These are phyloP conservation scores for Aspergillus fijiensis DNA, from an alignment of 2,329 filamentous ascomycete genomes.

Conservation along the genomic window DNA sequence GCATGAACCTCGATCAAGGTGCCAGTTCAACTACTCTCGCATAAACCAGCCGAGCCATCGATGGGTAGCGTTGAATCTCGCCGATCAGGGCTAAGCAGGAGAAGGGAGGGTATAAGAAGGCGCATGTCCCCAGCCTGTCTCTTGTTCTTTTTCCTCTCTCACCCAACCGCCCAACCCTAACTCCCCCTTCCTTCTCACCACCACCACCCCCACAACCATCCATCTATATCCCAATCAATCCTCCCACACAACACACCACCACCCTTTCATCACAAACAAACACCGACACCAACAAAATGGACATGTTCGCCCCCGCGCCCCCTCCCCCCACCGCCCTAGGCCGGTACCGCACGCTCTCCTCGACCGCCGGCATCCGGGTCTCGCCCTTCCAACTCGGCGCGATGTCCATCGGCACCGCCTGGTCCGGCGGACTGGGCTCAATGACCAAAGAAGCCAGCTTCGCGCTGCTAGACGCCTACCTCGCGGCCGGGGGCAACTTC, in stretches of 20 bases:
- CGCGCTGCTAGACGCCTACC: constrained; percentile 64
- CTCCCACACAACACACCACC: not conserved
- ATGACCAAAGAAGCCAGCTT: constrained; percentile 55
- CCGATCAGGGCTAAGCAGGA: not conserved
- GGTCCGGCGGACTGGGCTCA: constrained; percentile 34
- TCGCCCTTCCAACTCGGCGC: constrained; percentile 54
- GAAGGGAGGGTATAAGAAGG: not conserved
- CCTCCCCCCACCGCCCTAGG: constrained; percentile 60
- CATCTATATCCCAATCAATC: not conserved
- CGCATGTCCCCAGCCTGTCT: not conserved
- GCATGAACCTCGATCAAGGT: not conserved
- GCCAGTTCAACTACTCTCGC: not conserved
- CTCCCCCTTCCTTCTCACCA: not conserved
- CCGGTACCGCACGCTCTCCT: constrained; percentile 64
- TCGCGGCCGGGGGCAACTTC: constrained; percentile 66
- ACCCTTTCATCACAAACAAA: not conserved
- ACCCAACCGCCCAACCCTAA: not conserved
- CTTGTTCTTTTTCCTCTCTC: not conserved
- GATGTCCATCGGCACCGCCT: constrained; percentile 36
- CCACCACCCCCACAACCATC: not conserved
- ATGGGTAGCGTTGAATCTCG: not conserved
- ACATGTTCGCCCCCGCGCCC: constrained; percentile 40
- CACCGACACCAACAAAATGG: not conserved
- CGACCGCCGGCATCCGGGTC: constrained; percentile 63
- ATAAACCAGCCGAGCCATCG: not conserved